phyloP scores from a whole-genome alignment of 371 early-diverging fungal species.

The Gilbertella persicaria region DNA sequence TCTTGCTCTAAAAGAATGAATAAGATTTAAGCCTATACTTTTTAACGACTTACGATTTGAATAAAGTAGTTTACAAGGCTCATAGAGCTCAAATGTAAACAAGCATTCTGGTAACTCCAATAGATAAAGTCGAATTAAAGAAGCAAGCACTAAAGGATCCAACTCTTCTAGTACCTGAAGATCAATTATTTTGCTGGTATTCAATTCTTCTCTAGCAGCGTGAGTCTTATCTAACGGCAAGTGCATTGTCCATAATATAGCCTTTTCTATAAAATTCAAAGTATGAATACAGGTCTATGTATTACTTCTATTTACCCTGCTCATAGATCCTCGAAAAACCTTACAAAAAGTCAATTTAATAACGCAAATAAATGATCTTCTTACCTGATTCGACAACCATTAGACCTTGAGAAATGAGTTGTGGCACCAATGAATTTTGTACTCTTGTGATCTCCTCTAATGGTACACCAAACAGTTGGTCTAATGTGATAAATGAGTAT shows the following conservation, averaged over 20 bases:
- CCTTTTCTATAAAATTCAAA: conserved; percentile 31
- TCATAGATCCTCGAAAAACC: conserved; percentile 27
- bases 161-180: conserved; percentile 54
- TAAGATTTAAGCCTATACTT: not conserved
- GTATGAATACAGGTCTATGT: too few relatives aligned
- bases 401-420: conserved; percentile 57
- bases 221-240: conserved; percentile 62
- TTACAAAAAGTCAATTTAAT: conserved; percentile 5
- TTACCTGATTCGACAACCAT: conserved; percentile 41
- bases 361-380: not conserved
- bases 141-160: conserved; percentile 63
- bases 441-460: conserved; percentile 65
- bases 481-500: conserved; percentile 23
- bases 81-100: conserved; percentile 74
- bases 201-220: conserved; percentile 63
- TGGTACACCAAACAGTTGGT: conserved; percentile 75
- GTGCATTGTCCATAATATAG: conserved; percentile 59
- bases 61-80: conserved; percentile 70
- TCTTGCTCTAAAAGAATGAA: conserved; percentile 27
- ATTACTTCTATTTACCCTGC: conserved; percentile 30
- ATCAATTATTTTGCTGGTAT: conserved; percentile 48
- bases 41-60: conserved; percentile 50
- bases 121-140: conserved; percentile 66
- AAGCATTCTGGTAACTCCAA: conserved; percentile 75
- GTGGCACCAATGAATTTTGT: conserved; percentile 60